Evolutionary conservation across 495 filamentous ascomycete genomes (phyloP).

Genomic region (Ramalina intermedia): DNA sequence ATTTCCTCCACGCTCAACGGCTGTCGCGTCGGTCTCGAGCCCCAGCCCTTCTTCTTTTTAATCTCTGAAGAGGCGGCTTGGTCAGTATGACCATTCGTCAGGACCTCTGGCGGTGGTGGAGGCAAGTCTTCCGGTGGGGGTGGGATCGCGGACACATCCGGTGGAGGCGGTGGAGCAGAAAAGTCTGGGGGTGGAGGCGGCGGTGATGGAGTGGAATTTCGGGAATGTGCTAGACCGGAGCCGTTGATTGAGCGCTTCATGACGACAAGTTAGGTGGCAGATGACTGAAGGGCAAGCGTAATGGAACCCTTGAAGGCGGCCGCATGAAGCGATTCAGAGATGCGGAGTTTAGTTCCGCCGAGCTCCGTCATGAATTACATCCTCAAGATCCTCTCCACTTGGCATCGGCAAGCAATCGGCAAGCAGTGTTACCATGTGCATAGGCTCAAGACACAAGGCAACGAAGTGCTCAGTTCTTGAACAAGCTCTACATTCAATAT

Average conservation of each 20-base stretch:
- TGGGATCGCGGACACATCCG: conserved; percentile 33
- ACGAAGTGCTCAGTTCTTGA: too few species aligned
- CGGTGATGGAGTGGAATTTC: conserved; percentile 2
- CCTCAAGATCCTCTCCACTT: too few species aligned
- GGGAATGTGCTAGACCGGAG: not conserved
- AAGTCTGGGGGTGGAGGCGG: conserved; percentile 21
- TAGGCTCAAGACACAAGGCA: too few species aligned
- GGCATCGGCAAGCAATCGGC: too few species aligned
- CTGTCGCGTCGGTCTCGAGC: conserved; percentile 16
- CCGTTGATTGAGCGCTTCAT: not conserved
- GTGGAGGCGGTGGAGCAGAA: conserved; percentile 41
- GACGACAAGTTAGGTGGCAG: not conserved
- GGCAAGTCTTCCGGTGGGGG: conserved; percentile 43
- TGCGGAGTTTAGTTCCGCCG: too few species aligned
- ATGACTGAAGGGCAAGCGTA: too few species aligned
- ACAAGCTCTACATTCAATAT: too few species aligned
- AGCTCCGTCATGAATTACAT: too few species aligned
- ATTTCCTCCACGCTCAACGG: conserved; percentile 68
- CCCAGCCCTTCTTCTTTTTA: conserved; percentile 43
- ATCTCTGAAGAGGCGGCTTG: conserved; percentile 18
- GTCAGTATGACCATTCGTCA: conserved; percentile 16
- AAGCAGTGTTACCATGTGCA: too few species aligned
- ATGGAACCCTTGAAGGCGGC: too few species aligned
- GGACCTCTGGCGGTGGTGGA: conserved; percentile 34
- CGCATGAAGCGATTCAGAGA: too few species aligned